Evolutionary conservation across 176 grass and related monocot genomes (phyloP), one percentile per base, ranked within the genome.

Genomic region (Avena sativa): DNA sequence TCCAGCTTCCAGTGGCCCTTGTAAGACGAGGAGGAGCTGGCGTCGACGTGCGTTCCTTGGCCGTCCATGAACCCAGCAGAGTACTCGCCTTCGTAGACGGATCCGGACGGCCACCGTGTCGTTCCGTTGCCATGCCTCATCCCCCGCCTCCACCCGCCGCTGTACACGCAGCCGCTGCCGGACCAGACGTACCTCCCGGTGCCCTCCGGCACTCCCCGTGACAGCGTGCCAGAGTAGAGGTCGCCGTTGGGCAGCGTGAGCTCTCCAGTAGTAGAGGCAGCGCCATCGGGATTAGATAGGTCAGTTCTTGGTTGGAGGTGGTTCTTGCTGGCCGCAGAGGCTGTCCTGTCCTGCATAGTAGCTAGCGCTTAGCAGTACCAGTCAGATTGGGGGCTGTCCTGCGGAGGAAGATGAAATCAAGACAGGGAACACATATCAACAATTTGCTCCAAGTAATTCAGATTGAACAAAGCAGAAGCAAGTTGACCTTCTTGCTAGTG

Each of bases 1-100:
- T 96, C 94, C 79, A 98, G 86, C 85, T 93, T 96, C 87, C 92
- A 98, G 46, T 91, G 76, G 5, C 97, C 97, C 82, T 87, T 94
- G 85, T 94, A 98, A 48, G 47, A 82, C 52, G 94, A 85, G 19
- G 81, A 94, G 8, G 21, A 84, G 84, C 91, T 87, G 3, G 83
- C 23, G 38, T 82, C 90, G 56, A 46, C 12, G 60, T 88, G 88
- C 6, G 87, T 94, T 21, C 97, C 97, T 82, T 90, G 85, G 79
- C 97, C 94, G 43, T 94, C 91, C 30, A 93, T 88, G 55, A 94
- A 98, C 44, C 92, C 97, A 79, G 89, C 89, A n/a, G 89, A 94
- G 87, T 93, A 96, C 75, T 96, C 89, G 23, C 97, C 97, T 40
- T 91, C 89, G 34, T 96, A 94, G 40, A 74, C 79, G 32, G 92